Evolutionary conservation across 225 moss, liverwort and hornwort genomes (phyloP).

Genomic region (Thuidium tamariscinum): DNA sequence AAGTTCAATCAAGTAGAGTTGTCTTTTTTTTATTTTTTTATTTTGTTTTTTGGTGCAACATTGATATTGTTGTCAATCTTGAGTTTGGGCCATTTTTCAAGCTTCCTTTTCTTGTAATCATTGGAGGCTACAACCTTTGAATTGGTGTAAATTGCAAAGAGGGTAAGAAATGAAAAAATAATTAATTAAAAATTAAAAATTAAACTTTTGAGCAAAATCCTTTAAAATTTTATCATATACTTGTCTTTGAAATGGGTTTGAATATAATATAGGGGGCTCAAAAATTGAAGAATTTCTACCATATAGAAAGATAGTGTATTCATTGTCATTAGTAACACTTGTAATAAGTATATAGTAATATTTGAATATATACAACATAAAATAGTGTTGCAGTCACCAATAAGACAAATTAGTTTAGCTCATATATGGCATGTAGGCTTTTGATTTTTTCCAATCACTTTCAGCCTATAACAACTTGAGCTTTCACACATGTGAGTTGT

Average conservation of each 20-base stretch:
- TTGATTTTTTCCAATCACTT: neutral
- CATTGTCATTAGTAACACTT: too few relatives aligned
- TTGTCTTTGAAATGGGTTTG: rapidly evolving
- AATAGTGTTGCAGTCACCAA: rapidly evolving
- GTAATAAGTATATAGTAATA: neutral
- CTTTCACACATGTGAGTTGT: neutral
- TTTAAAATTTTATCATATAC: rapidly evolving
- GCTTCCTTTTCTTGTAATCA: too few relatives aligned
- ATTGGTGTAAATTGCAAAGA: neutral
- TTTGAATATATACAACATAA: neutral
- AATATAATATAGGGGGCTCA: rapidly evolving
- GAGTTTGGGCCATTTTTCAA: too few relatives aligned
- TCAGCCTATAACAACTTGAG: neutral
- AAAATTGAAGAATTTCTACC: neutral
- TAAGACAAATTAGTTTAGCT: neutral
- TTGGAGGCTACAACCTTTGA: too few relatives aligned
- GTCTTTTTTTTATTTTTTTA: too few relatives aligned
- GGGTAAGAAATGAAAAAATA: neutral
- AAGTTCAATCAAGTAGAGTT: too few relatives aligned
- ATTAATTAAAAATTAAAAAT: neutral
- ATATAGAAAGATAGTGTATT: too few relatives aligned
- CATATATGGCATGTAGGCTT: neutral
- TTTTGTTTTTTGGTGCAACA: too few relatives aligned
- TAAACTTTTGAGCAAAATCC: rapidly evolving
- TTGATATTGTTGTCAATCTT: too few relatives aligned